Base-by-base conservation (phyloP, 257 asterid genomes). In the Voacanga thouarsii region DNA sequence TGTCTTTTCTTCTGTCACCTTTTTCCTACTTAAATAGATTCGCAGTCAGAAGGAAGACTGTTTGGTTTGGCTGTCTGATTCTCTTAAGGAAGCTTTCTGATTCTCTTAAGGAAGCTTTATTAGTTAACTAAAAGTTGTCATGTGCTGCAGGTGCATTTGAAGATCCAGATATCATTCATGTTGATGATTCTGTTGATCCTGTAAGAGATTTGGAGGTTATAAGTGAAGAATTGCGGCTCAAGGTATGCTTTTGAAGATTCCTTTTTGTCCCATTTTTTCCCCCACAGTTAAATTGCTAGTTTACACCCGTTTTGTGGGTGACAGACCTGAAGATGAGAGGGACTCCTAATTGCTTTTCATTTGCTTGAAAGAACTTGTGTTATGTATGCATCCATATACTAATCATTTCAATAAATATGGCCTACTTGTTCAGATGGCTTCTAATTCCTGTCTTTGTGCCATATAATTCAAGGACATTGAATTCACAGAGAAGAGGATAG, bases 161-260 rank as follows among this genome's bases (percentile, higher is more conserved):
- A 81, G 99, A 96, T 89, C 90, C 98, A 76, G 97, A 90, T 77
- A 96, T 96, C 79, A 90, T 93, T 79, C 98, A 93, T 55, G 98
- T 93, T 65, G 99, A 96, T 90, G 99, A 96, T 89, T 14, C 87
- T 1, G 91, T 93, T 55, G 99, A 96, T 83, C 99, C 99, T 71
- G 97, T 92, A 80, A 89, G 99, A 85, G 99, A 96, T 85, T 87
- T 96, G 56, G 99, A 96, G 89, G 80, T 86, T 77, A 96, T 93
- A 79, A 86, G 92, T 66, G 89, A 88, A 71, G 99, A 96, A 84
- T 71, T 96, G 87, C 85, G 98, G 75, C 97, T 96, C 75, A 96
- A 96, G 94, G 98, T 93, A 87, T 76, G 81, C 65, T 76, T 84
- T 61, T 33, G 26, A 21, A 47, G 28, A 76, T 65, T 15, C 28